Base-by-base conservation (phyloP, 805 yeast genomes). In the Candida khao-thaluensis region DNA sequence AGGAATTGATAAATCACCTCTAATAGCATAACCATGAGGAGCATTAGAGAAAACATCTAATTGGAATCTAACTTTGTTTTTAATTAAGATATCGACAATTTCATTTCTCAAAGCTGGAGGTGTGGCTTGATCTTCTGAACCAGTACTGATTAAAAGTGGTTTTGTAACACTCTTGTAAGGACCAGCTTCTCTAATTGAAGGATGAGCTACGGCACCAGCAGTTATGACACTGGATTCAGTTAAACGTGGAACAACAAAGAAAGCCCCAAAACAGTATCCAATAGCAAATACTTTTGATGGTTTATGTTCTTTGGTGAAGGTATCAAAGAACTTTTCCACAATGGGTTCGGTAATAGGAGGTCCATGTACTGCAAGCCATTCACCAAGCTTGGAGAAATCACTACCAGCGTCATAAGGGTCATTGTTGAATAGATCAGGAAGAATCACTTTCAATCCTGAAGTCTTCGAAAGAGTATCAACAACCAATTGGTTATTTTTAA, bases 141-240 rank as follows among this genome's bases (percentile, higher is more conserved):
- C 95, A 37, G 82, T 82, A 20, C 82, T 69, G 46, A 88, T 77
- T 48, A 81, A 50, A 16, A 89, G 25, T 9, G 95, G 95, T 47
- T 71, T 76, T 0, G 47, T 30, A 49, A 89, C 56, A 1, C 3
- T 10, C 65, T 72, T 35, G 67, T 75, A 33, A 84, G 66, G 50
- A 81, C 90, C 25, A 77, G 85, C 15, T 69, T 67, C 10, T 70
- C 45, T n/a, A 82, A 78, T 41, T 79, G 90, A 79, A 4, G 96
- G 95, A 61, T 88, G 96, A 3, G 90, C 90, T 47, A 78, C 58
- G 7, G 89, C 91, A 51, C 76, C 85, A 11, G 71, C 84, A 44
- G 76, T 75, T 24, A 76, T 72, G 6, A 52, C 30, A 17, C 74
- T 74, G 18, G 39, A 48, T 20, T 53, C 50, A 4, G 57, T 50